Percentiles rank a stretch among this genome's conserved stretches.
Evolutionary conservation across 805 yeast genomes (phyloP).

Genomic region (Candida xiaguanensis): DNA sequence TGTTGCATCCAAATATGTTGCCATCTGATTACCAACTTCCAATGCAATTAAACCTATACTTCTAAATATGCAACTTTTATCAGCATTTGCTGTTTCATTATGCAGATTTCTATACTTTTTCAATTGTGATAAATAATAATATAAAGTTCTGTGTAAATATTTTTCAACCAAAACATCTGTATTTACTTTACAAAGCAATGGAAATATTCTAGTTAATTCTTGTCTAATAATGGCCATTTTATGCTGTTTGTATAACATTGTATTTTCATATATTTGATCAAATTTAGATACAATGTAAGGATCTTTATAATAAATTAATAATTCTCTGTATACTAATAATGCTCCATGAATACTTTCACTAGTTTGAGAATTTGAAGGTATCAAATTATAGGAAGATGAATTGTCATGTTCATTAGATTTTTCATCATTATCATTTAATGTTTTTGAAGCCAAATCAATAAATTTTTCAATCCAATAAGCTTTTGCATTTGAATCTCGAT

Average conservation of each 20-base stretch:
- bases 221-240: conserved; percentile 71
- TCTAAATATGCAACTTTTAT: conserved; percentile 68
- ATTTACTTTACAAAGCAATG: conserved; percentile 76
- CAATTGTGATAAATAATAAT: conserved; percentile 73
- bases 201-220: conserved; percentile 81
- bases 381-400: conserved; percentile 15
- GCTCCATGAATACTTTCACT: conserved; percentile 85
- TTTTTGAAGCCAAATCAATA: conserved; percentile 62
- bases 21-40: conserved; percentile 78
- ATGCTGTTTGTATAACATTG: conserved; percentile 72
- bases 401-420: conserved; percentile 11
- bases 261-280: conserved; percentile 71
- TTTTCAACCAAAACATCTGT: conserved; percentile 71
- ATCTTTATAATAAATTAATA: conserved; percentile 65
- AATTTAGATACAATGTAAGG: conserved; percentile 67
- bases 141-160: conserved; percentile 75
- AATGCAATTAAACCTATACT: conserved; percentile 83
- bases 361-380: conserved; percentile 19
- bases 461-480: conserved; percentile 73
- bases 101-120: conserved; percentile 55
- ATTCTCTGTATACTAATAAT: conserved; percentile 74
- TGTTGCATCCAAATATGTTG: conserved; percentile 85
- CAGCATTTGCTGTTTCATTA: conserved; percentile 42
- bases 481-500: conserved; percentile 68
- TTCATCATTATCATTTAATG: conserved; percentile 39